Conservation (phyloP, 306 rosid species). For the Begonia loranthoides region DNA sequence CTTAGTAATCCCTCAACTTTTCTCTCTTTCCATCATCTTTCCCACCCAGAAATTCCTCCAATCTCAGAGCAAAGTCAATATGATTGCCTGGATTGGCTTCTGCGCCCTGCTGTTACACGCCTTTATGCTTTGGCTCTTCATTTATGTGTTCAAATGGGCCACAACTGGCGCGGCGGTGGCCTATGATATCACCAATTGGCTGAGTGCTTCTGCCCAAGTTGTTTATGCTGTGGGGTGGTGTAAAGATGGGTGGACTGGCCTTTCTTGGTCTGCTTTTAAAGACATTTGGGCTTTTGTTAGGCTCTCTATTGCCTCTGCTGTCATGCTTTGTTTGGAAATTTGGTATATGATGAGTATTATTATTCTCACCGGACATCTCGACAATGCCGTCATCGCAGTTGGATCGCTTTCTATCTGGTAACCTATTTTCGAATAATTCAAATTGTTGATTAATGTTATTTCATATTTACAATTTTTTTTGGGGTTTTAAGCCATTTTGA, state of each 20-base stretch:
- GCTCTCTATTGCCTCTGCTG: conserved; percentile 51
- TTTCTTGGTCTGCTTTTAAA: conserved; percentile 35
- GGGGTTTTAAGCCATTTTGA: no score
- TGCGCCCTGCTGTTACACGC: conserved; percentile 24
- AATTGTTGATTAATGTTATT: no score
- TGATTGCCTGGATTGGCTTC: conserved; percentile 38
- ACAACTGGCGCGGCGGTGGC: conserved; percentile 45
- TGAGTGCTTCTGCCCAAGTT: conserved; percentile 30
- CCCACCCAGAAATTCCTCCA: conserved; percentile 9
- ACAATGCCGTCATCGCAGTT: conserved; percentile 27
- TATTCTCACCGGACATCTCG: conserved; percentile 20
- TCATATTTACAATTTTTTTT: no score
- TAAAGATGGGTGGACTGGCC: conserved; percentile 48
- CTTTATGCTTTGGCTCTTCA: conserved; percentile 36
- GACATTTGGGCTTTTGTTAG: conserved; percentile 48
- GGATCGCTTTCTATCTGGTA: conserved; percentile 37
- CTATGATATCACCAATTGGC: conserved; percentile 40
- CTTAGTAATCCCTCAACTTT: not conserved
- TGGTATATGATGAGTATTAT: conserved; percentile 15
- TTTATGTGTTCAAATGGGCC: conserved; percentile 30
- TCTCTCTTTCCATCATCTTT: conserved; percentile 1
- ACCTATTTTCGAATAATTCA: not conserved
- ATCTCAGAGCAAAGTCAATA: conserved; percentile 10
- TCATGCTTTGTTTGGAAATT: conserved; percentile 50
- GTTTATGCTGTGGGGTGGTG: conserved; percentile 43